Percentiles rank a stretch among this genome's conserved stretches.
These are phyloP conservation scores for Trichosporon sp. DNA, from an alignment of 1,284 basidiomycete species.

Conservation along the genomic window DNA sequence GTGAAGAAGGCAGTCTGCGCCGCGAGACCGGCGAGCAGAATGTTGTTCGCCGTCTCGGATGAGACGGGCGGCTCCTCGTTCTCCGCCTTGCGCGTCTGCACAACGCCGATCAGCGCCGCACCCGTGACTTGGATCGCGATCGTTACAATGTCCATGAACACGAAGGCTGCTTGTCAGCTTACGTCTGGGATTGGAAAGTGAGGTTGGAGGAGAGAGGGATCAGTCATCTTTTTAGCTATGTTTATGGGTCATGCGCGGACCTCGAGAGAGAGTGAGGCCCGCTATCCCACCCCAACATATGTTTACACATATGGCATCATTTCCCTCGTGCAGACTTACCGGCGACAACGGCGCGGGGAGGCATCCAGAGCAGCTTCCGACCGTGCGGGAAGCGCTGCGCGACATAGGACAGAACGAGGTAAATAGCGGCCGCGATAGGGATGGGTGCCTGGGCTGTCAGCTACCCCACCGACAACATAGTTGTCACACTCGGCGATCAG, in stretches of 20 bases:
- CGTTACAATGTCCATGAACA: constrained; percentile 50
- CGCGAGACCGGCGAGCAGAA: constrained; percentile 56
- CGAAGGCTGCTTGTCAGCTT: constrained; percentile 42
- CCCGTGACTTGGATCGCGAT: constrained; percentile 56
- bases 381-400: constrained; percentile 39
- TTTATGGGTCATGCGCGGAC: constrained; percentile 3
- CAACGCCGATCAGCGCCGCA: constrained; percentile 57
- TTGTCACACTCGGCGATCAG: not conserved
- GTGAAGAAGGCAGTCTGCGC: constrained; percentile 42
- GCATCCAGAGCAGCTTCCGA: constrained; percentile 39
- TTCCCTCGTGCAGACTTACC: constrained; percentile 33
- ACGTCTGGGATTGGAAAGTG: not conserved
- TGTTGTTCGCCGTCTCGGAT: constrained; percentile 54
- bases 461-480: not conserved
- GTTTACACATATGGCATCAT: constrained; percentile 20
- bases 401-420: constrained; percentile 48
- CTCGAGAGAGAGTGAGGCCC: constrained; percentile 14
- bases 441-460: constrained; percentile 48
- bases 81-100: constrained; percentile 45
- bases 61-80: constrained; percentile 42
- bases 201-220: not conserved
- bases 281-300: constrained; percentile 17
- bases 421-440: constrained; percentile 55
- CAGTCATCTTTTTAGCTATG: not conserved
- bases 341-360: constrained; percentile 42